phyloP scores from a whole-genome alignment of 345 rosid genomes.

The Hibiscus syriacus region DNA sequence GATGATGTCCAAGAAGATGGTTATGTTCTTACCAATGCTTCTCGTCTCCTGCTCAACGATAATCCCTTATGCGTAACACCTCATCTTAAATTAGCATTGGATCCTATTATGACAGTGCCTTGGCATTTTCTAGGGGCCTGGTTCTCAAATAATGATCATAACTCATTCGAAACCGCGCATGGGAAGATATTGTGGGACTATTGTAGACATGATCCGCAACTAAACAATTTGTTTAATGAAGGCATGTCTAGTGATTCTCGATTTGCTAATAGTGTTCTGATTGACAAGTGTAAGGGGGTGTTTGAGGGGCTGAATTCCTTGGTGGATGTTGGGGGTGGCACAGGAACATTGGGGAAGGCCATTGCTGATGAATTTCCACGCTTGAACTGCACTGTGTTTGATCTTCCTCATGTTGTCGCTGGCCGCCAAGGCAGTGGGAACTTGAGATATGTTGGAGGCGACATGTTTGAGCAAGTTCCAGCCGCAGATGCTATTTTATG shows the following conservation, averaged over 20 bases:
- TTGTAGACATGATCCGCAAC: too few species aligned
- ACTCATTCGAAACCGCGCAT: too few species aligned
- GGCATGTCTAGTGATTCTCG: not conserved
- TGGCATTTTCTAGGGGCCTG: too few species aligned
- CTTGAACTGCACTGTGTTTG: slow-evolving; percentile 28
- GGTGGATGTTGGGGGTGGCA: too few species aligned
- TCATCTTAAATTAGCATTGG: slow-evolving; percentile 14
- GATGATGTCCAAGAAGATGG: too few species aligned
- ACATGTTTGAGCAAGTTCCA: too few species aligned
- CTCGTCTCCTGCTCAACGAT: slow-evolving; percentile 22
- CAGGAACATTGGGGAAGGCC: slow-evolving; percentile 19
- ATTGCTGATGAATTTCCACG: slow-evolving; percentile 19
- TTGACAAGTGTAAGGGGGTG: slow-evolving; percentile 12
- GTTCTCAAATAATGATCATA: too few species aligned
- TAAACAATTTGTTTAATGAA: not conserved
- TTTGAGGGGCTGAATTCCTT: slow-evolving; percentile 25
- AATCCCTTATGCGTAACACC: slow-evolving; percentile 24
- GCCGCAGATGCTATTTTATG: slow-evolving; percentile 28
- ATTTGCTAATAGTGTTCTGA: not conserved
- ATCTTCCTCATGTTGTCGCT: too few species aligned
- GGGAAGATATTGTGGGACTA: too few species aligned
- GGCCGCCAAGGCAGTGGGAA: slow-evolving; percentile 11
- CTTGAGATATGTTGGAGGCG: slow-evolving; percentile 24
- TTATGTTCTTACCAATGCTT: too few species aligned
- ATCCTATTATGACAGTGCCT: too few species aligned